phyloP scores from a whole-genome alignment of 106 monocot genomes.

The Acanthochlamys bracteata region DNA sequence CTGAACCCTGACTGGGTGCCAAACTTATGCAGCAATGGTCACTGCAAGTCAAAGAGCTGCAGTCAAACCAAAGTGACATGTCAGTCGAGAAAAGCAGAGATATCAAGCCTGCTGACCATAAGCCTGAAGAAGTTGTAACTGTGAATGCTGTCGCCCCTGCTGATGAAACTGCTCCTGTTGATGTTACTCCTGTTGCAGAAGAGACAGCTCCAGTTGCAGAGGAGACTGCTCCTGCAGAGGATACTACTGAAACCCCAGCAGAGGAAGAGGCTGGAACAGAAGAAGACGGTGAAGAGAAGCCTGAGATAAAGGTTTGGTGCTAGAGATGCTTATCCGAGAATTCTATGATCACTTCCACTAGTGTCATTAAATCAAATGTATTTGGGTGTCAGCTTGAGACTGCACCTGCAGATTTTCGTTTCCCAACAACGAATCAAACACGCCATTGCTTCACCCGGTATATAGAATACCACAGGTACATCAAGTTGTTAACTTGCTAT shows the following conservation, averaged over 20 bases:
- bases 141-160: conserved; percentile 6
- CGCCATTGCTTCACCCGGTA: conserved; percentile 99
- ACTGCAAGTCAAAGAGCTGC: conserved; percentile 22
- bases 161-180: conserved; percentile 29
- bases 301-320: conserved; percentile 63
- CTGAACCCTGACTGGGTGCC: not conserved
- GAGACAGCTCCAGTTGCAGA: conserved; percentile 11
- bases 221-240: conserved; percentile 16
- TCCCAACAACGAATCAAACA: conserved; percentile 97
- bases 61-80: conserved; percentile 11
- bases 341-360: not conserved
- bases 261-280: conserved; percentile 21
- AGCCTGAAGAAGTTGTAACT: too few relatives aligned
- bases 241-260: conserved; percentile 26
- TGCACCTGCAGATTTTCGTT: conserved; percentile 96
- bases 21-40: conserved; percentile 43
- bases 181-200: too few relatives aligned
- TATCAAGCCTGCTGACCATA: too few relatives aligned
- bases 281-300: conserved; percentile 44
- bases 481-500: too few relatives aligned
- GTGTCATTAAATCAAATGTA: not conserved
- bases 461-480: conserved; percentile 94
- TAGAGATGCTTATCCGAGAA: not conserved
- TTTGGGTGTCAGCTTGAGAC: conserved; percentile 73
- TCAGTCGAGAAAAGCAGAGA: conserved; percentile 19